Base-by-base conservation (phyloP, 441 rosid genomes). In the Breynia disticha region DNA sequence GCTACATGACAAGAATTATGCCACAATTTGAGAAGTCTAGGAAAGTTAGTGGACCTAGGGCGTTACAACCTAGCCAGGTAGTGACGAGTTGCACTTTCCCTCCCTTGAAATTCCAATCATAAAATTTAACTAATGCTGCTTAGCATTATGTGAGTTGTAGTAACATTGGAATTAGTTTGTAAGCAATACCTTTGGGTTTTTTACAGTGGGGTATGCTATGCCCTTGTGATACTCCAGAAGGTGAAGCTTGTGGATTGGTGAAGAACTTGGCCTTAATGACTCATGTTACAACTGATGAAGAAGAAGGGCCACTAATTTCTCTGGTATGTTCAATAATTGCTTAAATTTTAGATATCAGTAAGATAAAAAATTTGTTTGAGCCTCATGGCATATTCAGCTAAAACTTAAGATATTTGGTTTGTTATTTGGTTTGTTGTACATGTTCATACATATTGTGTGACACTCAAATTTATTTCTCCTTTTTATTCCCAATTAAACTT, bases 11-110 rank as follows among this genome's bases (percentile, higher is more conserved):
- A 32, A 87, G 80, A 78, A 67, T 89, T 65, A 52, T 65, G 22
- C 97, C 97, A 51, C 99, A 89, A 57, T 93, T 93, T 65, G 96
- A 89, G 76, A 93, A 89, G 80, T 93, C 99, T 37, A 87, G 96
- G 73, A 89, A 93, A 93, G 99, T 86, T 47, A 89, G 99, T 79
- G 99, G 99, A 68, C 97, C 99, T 35, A 83, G 97, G 74, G 96
- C 99, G 14, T 80, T 93, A 81, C 97, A 93, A 73, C 99, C 99
- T 51, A 93, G 97, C 68, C 97, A 93, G 90, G 97, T 93, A 72
- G 63, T 59, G 22, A 17, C 65, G 15, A 46, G 35, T 16, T 61
- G 18, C 69, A 55, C 54, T 46, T 22, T 19, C 44, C 48, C 56
- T 58, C 41, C 56, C 53, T 64, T 57, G 9, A 42, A 39, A 54